phyloP scores from a whole-genome alignment of 2,329 filamentous ascomycete species.

The Aspergillus novoparasiticus region DNA sequence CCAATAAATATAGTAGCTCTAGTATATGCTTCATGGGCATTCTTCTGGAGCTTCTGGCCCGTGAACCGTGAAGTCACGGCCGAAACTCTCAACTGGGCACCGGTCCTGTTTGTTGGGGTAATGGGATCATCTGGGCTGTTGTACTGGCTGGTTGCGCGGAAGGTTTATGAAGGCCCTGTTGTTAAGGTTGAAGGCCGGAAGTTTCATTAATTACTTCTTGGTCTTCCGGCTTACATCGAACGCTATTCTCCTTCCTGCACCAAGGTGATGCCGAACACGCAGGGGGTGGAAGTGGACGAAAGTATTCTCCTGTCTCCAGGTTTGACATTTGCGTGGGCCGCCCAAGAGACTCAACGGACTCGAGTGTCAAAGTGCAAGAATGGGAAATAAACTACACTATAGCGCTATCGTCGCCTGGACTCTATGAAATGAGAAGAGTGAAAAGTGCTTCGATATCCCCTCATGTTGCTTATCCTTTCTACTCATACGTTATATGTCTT shows the following conservation, averaged over 20 bases:
- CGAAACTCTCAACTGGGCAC: slow-evolving; percentile 54
- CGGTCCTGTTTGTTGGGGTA: slow-evolving; percentile 46
- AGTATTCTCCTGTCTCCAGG: too few species aligned
- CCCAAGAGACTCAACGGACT: neutral
- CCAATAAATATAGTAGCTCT: slow-evolving; percentile 49
- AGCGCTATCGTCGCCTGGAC: too few species aligned
- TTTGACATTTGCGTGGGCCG: neutral
- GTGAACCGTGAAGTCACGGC: slow-evolving; percentile 38
- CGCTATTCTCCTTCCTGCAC: too few species aligned
- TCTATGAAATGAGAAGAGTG: neutral
- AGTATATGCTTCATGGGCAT: slow-evolving; percentile 46
- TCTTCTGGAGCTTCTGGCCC: slow-evolving; percentile 54
- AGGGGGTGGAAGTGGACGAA: neutral
- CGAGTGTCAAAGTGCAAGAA: too few species aligned
- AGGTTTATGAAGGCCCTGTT: slow-evolving; percentile 34
- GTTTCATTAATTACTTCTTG: neutral
- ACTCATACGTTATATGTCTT: neutral
- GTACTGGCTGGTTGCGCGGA: slow-evolving; percentile 38
- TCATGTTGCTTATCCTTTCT: neutral
- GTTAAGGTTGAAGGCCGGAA: slow-evolving; percentile 8
- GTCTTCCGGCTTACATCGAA: neutral
- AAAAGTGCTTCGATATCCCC: fast-evolving
- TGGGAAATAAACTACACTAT: too few species aligned
- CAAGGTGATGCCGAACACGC: neutral
- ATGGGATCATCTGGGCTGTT: slow-evolving; percentile 44